Evolutionary conservation across 345 rosid genomes (phyloP).

Genomic region (Linum tenue): DNA sequence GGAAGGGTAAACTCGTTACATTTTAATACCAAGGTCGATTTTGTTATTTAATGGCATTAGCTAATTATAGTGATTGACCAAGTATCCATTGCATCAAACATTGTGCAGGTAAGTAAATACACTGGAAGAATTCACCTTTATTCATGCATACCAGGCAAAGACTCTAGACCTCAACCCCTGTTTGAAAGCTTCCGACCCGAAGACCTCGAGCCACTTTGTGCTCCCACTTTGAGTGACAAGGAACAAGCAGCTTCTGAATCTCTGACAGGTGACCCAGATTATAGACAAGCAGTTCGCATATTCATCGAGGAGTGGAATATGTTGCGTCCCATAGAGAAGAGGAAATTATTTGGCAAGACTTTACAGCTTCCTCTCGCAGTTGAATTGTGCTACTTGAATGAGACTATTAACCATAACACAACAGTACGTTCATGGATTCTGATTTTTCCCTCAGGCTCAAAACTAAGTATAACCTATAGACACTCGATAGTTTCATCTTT

Average conservation of each 20-base stretch:
- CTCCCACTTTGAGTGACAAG: constrained; percentile 15
- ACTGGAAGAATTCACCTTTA: constrained; percentile 88
- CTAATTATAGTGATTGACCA: background rate
- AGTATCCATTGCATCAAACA: constrained; percentile 9
- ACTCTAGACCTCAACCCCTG: constrained; percentile 69
- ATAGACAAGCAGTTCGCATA: constrained; percentile 38
- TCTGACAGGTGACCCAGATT: constrained; percentile 27
- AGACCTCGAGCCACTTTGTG: constrained; percentile 46
- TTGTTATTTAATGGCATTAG: no score
- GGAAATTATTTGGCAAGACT: constrained; percentile 75
- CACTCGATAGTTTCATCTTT: background rate
- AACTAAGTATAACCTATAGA: no score
- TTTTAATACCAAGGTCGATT: no score
- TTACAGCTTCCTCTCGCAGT: constrained; percentile 73
- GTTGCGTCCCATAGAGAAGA: constrained; percentile 68
- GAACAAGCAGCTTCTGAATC: constrained; percentile 23
- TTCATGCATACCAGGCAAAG: constrained; percentile 59
- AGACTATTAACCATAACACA: constrained; percentile 50
- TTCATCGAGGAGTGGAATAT: constrained; percentile 70
- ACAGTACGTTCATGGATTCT: constrained; percentile 35
- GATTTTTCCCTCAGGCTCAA: background rate
- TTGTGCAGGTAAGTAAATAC: constrained; percentile 72
- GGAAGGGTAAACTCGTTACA: no score
- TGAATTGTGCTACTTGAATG: constrained; percentile 84
- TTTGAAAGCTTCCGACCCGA: constrained; percentile 75